Conservation (phyloP, 371 early-diverging fungal genomes). For the Circinella umbellata region DNA sequence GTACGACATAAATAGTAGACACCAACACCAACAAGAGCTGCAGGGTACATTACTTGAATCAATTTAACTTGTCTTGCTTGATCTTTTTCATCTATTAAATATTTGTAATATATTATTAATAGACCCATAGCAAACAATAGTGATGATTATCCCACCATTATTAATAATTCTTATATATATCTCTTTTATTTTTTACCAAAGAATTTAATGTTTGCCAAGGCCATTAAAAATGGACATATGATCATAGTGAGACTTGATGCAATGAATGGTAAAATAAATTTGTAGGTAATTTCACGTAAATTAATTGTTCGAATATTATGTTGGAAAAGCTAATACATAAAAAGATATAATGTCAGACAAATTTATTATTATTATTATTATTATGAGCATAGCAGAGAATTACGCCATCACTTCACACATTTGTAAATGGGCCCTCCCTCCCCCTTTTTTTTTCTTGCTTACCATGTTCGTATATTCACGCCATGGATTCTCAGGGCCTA, state of each 20-base stretch:
- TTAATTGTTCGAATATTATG: conserved; percentile 10
- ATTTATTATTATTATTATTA: background rate
- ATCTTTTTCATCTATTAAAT: conserved; percentile 20
- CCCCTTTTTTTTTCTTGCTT: conserved; percentile 2
- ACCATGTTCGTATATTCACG: conserved; percentile 16
- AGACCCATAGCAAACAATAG: too few species aligned
- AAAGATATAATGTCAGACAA: background rate
- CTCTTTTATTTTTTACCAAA: background rate
- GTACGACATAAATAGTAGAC: conserved; percentile 34
- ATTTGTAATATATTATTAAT: background rate
- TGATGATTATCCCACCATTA: too few species aligned
- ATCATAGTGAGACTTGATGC: background rate
- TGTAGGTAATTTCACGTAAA: conserved; percentile 9
- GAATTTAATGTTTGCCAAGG: conserved; percentile 2
- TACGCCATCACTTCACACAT: too few species aligned
- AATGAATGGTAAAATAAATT: conserved; percentile 16
- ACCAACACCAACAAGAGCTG: conserved; percentile 29
- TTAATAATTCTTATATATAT: too few species aligned
- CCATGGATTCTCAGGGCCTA: conserved; percentile 18
- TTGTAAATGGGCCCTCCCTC: too few species aligned
- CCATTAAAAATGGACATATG: background rate
- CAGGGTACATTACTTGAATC: conserved; percentile 46
- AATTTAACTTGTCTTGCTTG: conserved; percentile 26
- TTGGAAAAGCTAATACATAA: conserved; percentile 14
- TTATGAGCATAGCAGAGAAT: too few species aligned